Conservation (phyloP, 2,329 filamentous ascomycete species). For the Monosporascus sp. region DNA sequence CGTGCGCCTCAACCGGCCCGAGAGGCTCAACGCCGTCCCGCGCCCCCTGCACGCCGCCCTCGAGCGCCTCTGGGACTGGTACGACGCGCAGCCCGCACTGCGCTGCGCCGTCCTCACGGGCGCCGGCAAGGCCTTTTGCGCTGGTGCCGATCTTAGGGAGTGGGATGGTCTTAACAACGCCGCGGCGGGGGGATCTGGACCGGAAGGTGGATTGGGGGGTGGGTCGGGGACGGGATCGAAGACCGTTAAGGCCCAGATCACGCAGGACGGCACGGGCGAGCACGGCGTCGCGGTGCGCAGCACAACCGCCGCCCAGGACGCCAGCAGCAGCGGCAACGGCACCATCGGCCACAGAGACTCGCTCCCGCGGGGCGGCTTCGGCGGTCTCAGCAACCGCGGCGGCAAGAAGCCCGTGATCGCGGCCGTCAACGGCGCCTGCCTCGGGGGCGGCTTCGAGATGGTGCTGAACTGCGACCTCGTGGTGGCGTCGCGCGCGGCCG, state of each 20-base stretch:
- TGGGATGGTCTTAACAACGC: constrained; percentile 45
- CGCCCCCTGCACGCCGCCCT: constrained; percentile 44
- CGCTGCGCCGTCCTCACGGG: constrained; percentile 61
- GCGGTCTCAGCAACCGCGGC: constrained; percentile 57
- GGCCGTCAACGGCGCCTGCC: constrained; percentile 69
- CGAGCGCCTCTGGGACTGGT: constrained; percentile 50
- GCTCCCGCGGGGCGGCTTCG: constrained; percentile 51
- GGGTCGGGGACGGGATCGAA: background rate
- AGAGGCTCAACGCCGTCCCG: constrained; percentile 53
- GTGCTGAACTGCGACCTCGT: constrained; percentile 68
- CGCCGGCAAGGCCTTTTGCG: constrained; percentile 56
- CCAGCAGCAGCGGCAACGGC: background rate
- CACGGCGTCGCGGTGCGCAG: background rate
- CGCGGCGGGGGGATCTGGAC: background rate
- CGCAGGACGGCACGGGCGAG: background rate
- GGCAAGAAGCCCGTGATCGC: constrained; percentile 73
- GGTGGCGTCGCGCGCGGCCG: constrained; percentile 47
- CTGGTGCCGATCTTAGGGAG: constrained; percentile 64
- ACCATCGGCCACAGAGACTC: constrained; percentile 14
- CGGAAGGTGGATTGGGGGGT: background rate
- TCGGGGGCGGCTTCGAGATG: constrained; percentile 76
- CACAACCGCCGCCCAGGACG: constrained; percentile 6
- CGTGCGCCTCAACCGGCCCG: constrained; percentile 54
- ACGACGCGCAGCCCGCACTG: constrained; percentile 55
- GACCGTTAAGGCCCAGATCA: background rate